Evolutionary conservation across 768 basidiomycete species (phyloP), one percentile per base, ranked within the genome.

Genomic region (Grammothele lineata): DNA sequence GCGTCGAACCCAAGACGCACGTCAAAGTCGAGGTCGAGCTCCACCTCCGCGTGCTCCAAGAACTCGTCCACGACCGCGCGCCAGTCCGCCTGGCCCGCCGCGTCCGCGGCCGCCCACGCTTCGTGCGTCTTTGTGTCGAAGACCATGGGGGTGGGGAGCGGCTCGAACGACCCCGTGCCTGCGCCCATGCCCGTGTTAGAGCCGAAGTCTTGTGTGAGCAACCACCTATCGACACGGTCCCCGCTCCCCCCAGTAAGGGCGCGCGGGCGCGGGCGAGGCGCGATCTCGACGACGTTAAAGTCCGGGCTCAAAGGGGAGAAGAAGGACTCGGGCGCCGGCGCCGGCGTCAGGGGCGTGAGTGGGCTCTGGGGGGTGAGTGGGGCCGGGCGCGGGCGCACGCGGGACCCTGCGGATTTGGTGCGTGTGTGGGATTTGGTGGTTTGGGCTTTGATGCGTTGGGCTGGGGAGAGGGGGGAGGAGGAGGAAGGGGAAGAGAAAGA

Each of bases 161-260:
- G 50, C 36, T 51, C 50, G 35, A 47, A 37, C 33, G n/a, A 42
- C 42, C 18, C 45, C 37, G 19, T 47, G n/a, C n/a, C n/a, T n/a
- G n/a, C n/a, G n/a, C n/a, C n/a, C n/a, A n/a, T n/a, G n/a, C n/a
- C n/a, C n/a, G n/a, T n/a, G n/a, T n/a, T n/a, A n/a, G n/a, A n/a
- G n/a, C n/a, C n/a, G n/a, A n/a, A n/a, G n/a, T n/a, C n/a, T n/a
- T n/a, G n/a, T n/a, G n/a, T n/a, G n/a, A n/a, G n/a, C 45, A 3
- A 53, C 51, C 51, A 53, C n/a, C 51, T 37, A 46, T 53, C 51
- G 33, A 53, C 51, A 22, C 39, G 46, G 46, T 53, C 51, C 33
- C 51, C 51, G 22, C 17, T 23, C 12, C 46, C 41, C 6, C 7
- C 6, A 7, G 27, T 30, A 14, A 14, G 27, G 7, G 27, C 27